Evolutionary conservation across 2,329 filamentous ascomycete genomes (phyloP).

Genomic region (Stagonosporopsis vannaccii): DNA sequence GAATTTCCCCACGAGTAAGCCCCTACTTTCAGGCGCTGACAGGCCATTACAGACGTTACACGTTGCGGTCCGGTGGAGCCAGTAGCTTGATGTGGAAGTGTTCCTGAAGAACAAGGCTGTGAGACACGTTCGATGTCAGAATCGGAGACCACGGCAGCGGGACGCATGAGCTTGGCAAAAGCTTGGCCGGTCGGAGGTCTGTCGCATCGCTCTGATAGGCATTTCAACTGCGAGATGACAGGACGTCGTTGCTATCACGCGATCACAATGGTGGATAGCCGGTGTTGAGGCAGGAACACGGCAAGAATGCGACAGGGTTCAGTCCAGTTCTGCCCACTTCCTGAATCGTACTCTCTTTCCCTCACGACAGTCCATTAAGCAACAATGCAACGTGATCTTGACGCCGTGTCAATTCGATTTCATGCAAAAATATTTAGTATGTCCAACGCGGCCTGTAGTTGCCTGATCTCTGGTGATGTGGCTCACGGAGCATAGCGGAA

Average conservation of each 20-base stretch:
- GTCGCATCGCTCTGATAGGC: slow-evolving; percentile 12
- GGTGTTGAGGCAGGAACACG: neutral
- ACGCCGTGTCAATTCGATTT: neutral
- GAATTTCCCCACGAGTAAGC: slow-evolving; percentile 24
- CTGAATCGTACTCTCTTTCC: neutral
- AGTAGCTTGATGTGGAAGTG: slow-evolving; percentile 4
- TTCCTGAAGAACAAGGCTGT: slow-evolving; percentile 19
- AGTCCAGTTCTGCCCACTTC: neutral
- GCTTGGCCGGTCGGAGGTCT: slow-evolving; percentile 25
- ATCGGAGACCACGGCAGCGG: slow-evolving; percentile 18
- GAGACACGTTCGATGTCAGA: slow-evolving; percentile 32
- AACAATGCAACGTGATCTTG: neutral
- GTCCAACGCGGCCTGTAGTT: neutral
- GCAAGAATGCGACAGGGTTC: neutral
- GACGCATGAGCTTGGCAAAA: slow-evolving; percentile 29
- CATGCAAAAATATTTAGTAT: neutral
- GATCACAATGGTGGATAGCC: neutral
- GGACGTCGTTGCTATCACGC: neutral
- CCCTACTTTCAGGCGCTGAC: slow-evolving; percentile 6
- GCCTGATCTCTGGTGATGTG: neutral
- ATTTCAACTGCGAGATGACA: neutral
- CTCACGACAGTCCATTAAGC: neutral
- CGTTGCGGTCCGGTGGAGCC: slow-evolving; percentile 22
- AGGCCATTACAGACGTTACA: slow-evolving; percentile 23
- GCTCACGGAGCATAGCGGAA: slow-evolving; percentile 36